phyloP scores from a whole-genome alignment of 176 grass and related monocot genomes.

The Ensete ventricosum region DNA sequence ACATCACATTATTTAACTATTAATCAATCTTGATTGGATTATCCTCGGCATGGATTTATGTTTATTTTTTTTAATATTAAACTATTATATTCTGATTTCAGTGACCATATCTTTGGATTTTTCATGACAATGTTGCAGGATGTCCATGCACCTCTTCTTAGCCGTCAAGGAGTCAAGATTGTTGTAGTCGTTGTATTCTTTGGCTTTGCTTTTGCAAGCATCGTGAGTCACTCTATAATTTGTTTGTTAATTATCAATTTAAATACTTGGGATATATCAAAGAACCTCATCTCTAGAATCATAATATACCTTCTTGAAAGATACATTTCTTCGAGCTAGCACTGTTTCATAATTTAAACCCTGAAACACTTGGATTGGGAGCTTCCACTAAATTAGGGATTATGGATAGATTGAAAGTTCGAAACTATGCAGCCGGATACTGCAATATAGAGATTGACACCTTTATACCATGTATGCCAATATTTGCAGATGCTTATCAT shows the following conservation, averaged over 20 bases:
- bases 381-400: background rate
- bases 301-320: no score
- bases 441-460: no score
- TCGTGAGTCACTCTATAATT: constrained; percentile 52
- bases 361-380: background rate
- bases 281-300: no score
- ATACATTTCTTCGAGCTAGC: background rate
- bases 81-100: background rate
- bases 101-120: no score
- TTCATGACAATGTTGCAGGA: constrained; percentile 30
- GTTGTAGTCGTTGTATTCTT: constrained; percentile 62
- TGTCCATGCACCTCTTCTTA: constrained; percentile 64
- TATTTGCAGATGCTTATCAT: no score
- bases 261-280: background rate
- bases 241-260: background rate
- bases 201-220: constrained; percentile 84
- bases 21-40: no score
- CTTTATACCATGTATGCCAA: no score
- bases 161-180: constrained; percentile 62
- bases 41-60: no score
- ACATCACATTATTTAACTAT: no score
- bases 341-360: no score
- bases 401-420: no score
- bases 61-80: background rate
- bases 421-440: no score